phyloP scores from a whole-genome alignment of 805 yeast species.

The Maudiozyma pseudohumilis region DNA sequence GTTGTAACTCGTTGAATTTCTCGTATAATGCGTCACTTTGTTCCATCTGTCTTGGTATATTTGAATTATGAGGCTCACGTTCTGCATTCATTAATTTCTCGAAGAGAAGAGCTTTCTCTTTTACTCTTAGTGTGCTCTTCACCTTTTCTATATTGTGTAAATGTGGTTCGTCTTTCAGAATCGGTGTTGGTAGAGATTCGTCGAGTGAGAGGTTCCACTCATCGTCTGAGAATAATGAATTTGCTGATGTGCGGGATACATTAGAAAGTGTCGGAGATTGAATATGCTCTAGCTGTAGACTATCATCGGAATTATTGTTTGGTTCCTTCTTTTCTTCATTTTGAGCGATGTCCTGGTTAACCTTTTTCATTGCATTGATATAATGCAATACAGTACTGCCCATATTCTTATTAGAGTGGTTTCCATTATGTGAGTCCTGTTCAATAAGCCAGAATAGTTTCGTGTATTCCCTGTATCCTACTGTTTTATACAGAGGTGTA shows the following conservation, averaged over 20 bases:
- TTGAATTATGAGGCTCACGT: conserved; percentile 1
- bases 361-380: conserved; percentile 13
- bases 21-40: not conserved
- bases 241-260: conserved; percentile 18
- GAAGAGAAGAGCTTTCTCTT: conserved; percentile 25
- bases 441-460: conserved; percentile 1
- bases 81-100: conserved; percentile 19
- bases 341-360: conserved; percentile 9
- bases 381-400: conserved; percentile 9
- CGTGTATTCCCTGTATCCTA: not conserved
- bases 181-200: conserved; percentile 3
- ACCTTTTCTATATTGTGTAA: conserved; percentile 17
- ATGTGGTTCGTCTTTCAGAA: conserved; percentile 1
- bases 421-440: not conserved
- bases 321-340: not conserved
- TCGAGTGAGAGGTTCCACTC: conserved; percentile 16
- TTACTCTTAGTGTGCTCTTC: conserved; percentile 25
- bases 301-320: too few relatives aligned
- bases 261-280: conserved; percentile 16
- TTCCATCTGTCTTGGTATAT: not conserved
- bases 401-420: not conserved
- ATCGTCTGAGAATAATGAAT: conserved; percentile 20
- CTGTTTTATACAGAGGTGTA: not conserved
- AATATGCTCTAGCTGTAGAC: not conserved
- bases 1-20: not conserved